Conservation (phyloP, 192 early-diverging fungal genomes). For the Coemansia sp. region DNA sequence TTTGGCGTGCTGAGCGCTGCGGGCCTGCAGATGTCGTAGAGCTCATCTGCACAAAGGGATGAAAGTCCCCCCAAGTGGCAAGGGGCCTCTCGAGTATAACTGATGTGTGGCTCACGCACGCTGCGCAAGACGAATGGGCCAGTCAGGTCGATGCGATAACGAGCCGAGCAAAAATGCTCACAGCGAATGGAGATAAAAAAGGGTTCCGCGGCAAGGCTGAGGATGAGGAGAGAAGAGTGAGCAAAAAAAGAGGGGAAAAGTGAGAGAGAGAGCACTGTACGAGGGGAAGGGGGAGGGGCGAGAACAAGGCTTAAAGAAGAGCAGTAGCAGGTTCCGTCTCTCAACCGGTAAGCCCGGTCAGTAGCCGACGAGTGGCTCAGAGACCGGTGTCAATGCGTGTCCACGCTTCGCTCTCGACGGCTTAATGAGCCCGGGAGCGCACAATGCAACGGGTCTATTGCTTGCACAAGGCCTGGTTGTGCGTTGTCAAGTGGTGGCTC, state of each 20-base stretch:
- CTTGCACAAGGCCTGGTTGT: neutral
- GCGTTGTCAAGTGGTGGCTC: neutral
- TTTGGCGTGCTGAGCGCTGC: slow-evolving; percentile 5
- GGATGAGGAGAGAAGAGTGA: slow-evolving; percentile 11
- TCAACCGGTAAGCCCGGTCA: neutral
- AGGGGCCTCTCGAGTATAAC: neutral
- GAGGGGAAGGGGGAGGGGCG: neutral
- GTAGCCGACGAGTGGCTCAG: neutral
- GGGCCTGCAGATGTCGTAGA: neutral
- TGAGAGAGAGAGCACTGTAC: slow-evolving; percentile 1
- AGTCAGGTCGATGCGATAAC: neutral
- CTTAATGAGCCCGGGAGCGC: neutral
- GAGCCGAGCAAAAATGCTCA: neutral
- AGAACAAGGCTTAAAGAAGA: neutral
- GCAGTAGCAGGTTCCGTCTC: neutral
- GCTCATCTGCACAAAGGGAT: neutral
- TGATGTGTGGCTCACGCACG: slow-evolving; percentile 4
- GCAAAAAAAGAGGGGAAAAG: slow-evolving; percentile 4
- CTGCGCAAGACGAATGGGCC: neutral
- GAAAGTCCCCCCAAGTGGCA: neutral
- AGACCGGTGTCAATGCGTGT: neutral
- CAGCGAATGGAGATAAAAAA: neutral
- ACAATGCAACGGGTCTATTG: neutral
- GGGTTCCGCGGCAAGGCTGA: slow-evolving; percentile 5
- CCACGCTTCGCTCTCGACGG: neutral